phyloP scores from a whole-genome alignment of 305 asterid genomes.

The Fraxinus dipetala region DNA sequence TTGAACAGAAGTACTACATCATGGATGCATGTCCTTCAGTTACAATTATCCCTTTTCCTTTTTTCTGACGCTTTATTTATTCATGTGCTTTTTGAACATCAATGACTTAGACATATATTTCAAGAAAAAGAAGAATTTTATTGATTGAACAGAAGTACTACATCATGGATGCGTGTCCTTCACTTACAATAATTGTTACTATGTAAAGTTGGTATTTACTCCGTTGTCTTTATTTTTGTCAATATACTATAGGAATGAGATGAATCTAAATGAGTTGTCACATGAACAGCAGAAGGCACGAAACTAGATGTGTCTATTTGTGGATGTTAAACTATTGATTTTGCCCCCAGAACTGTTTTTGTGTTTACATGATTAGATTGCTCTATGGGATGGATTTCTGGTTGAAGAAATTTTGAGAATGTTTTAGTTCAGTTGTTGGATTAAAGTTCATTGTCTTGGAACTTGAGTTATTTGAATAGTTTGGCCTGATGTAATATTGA shows the following conservation, averaged over 20 bases:
- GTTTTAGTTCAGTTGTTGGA: not conserved
- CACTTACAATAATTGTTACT: not conserved
- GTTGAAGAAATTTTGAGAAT: not conserved
- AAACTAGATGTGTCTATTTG: not conserved
- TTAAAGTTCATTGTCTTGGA: not conserved
- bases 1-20: not conserved
- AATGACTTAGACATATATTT: not conserved
- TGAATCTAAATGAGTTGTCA: conserved; percentile 5
- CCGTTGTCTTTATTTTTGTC: not conserved
- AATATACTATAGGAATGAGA: not conserved
- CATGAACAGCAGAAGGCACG: not conserved
- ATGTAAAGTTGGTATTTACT: not conserved
- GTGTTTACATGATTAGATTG: not conserved
- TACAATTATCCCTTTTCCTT: not conserved
- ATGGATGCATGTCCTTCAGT: not conserved
- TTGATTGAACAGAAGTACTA: not conserved
- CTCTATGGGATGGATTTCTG: not conserved
- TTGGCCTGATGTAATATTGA: not conserved
- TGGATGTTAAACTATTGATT: conserved; percentile 16
- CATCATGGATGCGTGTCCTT: not conserved
- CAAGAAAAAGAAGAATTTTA: not conserved
- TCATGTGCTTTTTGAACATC: not conserved
- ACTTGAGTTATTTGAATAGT: not conserved
- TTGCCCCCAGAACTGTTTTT: not conserved
- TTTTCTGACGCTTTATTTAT: not conserved